Conservation (phyloP, 495 filamentous ascomycete species). For the Xylaria curta region DNA sequence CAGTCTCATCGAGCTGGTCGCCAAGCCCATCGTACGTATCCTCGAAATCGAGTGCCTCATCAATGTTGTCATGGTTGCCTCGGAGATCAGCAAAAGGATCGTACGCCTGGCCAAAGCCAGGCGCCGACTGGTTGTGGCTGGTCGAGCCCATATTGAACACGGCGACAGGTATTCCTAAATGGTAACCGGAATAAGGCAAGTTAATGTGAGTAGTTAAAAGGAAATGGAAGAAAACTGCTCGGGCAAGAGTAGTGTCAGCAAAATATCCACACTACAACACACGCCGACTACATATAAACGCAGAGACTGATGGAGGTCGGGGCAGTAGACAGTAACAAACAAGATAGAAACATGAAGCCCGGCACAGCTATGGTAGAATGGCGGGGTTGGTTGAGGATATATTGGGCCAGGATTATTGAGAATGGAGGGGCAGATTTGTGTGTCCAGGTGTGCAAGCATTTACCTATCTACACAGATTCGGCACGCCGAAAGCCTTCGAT, state of each 20-base stretch:
- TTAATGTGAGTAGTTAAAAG: neutral
- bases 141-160: constrained; percentile 87
- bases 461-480: neutral
- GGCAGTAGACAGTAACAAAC: neutral
- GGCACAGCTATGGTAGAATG: constrained; percentile 46
- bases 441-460: neutral
- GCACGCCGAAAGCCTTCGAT: neutral
- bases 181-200: neutral
- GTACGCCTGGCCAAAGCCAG: constrained; percentile 81
- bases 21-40: constrained; percentile 98
- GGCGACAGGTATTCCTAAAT: constrained; percentile 51
- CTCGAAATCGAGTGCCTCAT: constrained; percentile 89
- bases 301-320: neutral
- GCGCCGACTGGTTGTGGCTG: constrained; percentile 60
- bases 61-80: constrained; percentile 70
- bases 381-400: constrained; percentile 26
- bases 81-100: constrained; percentile 90
- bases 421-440: constrained; percentile 22
- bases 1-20: constrained; percentile 87
- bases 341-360: neutral
- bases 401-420: constrained; percentile 14
- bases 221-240: constrained; percentile 1
- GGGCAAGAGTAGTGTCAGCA: neutral
- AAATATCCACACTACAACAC: neutral
- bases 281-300: neutral